Percentiles rank a stretch among this genome's conserved stretches.
phyloP scores from a whole-genome alignment of 768 basidiomycete species.

The Boletus eberwhitei region DNA sequence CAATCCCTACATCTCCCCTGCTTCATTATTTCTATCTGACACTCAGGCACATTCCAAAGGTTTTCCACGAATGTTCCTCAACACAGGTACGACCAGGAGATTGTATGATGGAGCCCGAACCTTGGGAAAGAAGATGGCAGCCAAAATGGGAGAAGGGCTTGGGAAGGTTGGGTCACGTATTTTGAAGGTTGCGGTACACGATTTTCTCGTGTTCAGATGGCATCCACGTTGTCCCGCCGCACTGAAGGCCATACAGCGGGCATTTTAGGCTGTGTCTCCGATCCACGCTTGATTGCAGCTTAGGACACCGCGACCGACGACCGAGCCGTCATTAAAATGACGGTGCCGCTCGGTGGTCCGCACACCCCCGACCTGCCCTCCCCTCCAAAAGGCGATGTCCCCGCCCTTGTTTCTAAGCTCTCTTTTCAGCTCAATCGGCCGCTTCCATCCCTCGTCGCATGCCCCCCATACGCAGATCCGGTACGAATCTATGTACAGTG shows the following conservation, averaged over 20 bases:
- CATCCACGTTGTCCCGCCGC: slow-evolving; percentile 51
- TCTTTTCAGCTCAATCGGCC: no score
- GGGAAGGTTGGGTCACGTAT: slow-evolving; percentile 41
- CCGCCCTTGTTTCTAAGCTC: no score
- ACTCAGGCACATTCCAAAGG: slow-evolving; percentile 44
- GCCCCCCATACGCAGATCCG: background rate
- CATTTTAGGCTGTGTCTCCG: no score
- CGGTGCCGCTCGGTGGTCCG: no score
- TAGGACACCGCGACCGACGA: no score
- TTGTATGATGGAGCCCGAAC: slow-evolving; percentile 51
- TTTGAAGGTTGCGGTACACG: slow-evolving; percentile 55
- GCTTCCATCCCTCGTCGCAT: background rate
- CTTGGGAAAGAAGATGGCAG: slow-evolving; percentile 46
- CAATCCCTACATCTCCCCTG: slow-evolving; percentile 60
- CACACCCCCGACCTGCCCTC: no score
- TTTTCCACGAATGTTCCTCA: slow-evolving; percentile 61
- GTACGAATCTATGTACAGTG: background rate
- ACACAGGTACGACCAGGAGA: slow-evolving; percentile 54
- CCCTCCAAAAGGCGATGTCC: no score
- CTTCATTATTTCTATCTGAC: slow-evolving; percentile 38
- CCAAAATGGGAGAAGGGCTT: slow-evolving; percentile 40
- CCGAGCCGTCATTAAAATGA: no score
- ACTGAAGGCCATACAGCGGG: slow-evolving; percentile 41
- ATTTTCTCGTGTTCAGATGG: slow-evolving; percentile 48
- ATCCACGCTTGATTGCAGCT: no score